Percentiles rank a stretch among this genome's conserved stretches.
These are phyloP conservation scores for Iberis pinnata DNA, from an alignment of 345 rosid genomes.

Conservation along the genomic window DNA sequence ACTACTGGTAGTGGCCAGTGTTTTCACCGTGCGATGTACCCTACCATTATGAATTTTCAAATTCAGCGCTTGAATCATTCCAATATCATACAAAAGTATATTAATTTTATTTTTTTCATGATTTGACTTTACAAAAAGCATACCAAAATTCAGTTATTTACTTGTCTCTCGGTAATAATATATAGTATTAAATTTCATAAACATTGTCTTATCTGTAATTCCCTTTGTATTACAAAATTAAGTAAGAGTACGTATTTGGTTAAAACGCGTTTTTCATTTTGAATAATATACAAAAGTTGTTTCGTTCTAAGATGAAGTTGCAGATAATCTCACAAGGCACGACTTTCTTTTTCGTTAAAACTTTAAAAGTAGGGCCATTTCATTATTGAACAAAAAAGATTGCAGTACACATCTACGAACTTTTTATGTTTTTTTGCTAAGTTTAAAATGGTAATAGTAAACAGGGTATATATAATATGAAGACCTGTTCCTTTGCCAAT, in stretches of 20 bases:
- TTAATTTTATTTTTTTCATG: background rate
- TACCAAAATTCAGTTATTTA: constrained; percentile 2
- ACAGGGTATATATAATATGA: too few species aligned
- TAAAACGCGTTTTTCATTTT: background rate
- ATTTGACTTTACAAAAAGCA: constrained; percentile 10
- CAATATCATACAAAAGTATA: background rate
- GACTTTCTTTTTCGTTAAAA: constrained; percentile 21
- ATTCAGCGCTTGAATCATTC: background rate
- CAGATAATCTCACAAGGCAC: constrained; percentile 18
- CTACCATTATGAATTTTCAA: constrained; percentile 12
- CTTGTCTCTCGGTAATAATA: background rate
- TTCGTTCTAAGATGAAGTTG: constrained; percentile 18
- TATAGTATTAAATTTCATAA: too few species aligned
- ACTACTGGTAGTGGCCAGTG: constrained; percentile 3
- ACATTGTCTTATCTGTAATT: too few species aligned
- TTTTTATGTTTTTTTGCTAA: too few species aligned
- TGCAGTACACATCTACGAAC: too few species aligned
- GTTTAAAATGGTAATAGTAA: too few species aligned
- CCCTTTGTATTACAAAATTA: too few species aligned
- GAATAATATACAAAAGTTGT: constrained; percentile 12
- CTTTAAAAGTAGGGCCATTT: background rate
- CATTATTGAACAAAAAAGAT: background rate
- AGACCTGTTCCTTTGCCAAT: too few species aligned
- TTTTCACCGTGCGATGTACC: constrained; percentile 6
- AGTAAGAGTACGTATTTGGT: background rate